Base-by-base conservation (phyloP, 2,329 filamentous ascomycete genomes). In the Amylocarpus encephaloides region DNA sequence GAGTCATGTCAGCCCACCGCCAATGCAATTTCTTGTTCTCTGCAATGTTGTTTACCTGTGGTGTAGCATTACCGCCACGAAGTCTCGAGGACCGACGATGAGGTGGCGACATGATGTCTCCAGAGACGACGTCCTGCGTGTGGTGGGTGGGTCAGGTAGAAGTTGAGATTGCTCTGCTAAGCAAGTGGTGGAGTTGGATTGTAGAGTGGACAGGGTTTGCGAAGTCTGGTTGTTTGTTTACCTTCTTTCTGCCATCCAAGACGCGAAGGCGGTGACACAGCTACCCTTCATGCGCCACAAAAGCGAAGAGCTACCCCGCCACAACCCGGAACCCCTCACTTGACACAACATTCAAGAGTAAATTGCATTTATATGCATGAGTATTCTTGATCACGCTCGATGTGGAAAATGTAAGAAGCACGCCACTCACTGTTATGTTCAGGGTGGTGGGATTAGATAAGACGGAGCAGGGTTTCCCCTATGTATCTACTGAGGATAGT, bases 51-150 rank as follows among this genome's bases (percentile, higher is more conserved):
- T 51, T 51, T 59, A 65, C 63, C 58, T 62, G 64, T 35, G 64
- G 62, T n/a, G 63, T 63, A 43, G 55, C 55, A 56, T 43, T 57
- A 43, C 48, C 55, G n/a, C 57, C 53, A 43, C 62, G 62, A 39
- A 67, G 60, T 50, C 64, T 56, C 10, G 61, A 60, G 6, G 64
- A 66, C 6, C 64, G 60, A 54, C 65, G 65, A 44, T 62, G 62
- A 52, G 59, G 61, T 47, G 60, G 52, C 40, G 60, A 50, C 61
- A 62, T 61, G 22, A 41, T 42, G 38, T 43, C 46, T 42, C 26
- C 18, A 22, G 40, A 48, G 35, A 32, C 30, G 44, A 19, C 15
- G 50, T 36, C 34, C 43, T 26, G 15, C 22, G 30, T 46, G 15
- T 38, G 33, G 29, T 40, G 10, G 35, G 19, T 18, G 30, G 22